Base-by-base conservation (phyloP, 176 grass and related monocot species). In the Urochloa ruziziensis region DNA sequence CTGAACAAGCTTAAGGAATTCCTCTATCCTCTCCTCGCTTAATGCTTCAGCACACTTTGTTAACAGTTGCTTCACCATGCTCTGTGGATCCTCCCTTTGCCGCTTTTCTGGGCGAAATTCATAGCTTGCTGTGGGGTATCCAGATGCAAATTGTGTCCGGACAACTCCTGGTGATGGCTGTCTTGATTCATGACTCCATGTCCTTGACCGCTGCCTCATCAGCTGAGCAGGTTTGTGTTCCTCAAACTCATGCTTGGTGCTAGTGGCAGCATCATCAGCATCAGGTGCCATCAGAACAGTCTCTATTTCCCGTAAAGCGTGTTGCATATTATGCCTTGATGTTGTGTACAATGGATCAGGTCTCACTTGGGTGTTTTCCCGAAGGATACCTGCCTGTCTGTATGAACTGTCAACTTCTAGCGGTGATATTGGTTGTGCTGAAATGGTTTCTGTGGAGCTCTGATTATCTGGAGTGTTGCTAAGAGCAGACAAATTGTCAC, bases 201-300 rank as follows among this genome's bases (percentile, higher is more conserved):
- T 92, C 81, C 91, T 95, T 4, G 89, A 91, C 30, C 73, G 74
- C 80, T 96, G 89, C 70, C 83, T 84, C 42, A 77, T 84, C 57
- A 91, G 67, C 79, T 79, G 80, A 88, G 74, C 49, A 52, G 86
- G 89, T 78, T 96, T 93, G 15, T 51, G 79, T 77, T 90, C 89
- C 65, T 91, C 64, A 29, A 86, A 79, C 11, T 90, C 85, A 71
- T 77, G 87, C 44, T 85, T 78, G 66, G 62, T 80, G 75, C 78
- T 83, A 70, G 84, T 80, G 47, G 84, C 84, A 73, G 84, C 78
- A 82, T 94, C 87, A 83, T 88, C 84, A 71, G 68, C 76, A 61
- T 98, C 96, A 62, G 96, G 89, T 51, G 93, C 93, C 96, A 98
- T 98, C 51, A 98, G 90, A 91, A 87, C 91, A n/a, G 89, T 94